A percentile compares a stretch with the other conserved stretches of the same genome.
Conservation (phyloP, 2,329 filamentous ascomycete species). For the Volutella citrinella region DNA sequence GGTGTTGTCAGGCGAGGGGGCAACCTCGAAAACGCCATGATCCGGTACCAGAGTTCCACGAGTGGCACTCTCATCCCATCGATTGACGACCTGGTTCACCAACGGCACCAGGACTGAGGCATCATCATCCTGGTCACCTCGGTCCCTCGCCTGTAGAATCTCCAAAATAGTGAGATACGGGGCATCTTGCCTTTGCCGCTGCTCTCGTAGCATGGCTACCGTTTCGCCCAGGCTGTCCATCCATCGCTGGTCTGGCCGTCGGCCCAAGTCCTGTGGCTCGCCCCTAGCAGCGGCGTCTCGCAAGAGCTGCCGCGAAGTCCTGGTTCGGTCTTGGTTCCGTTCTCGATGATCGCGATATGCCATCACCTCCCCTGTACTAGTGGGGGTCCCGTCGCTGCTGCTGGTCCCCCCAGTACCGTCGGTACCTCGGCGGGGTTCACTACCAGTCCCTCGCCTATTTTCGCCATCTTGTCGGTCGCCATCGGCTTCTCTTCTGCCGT, state of each 20-base stretch:
- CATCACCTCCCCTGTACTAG: slow-evolving; percentile 36
- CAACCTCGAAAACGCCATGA: slow-evolving; percentile 40
- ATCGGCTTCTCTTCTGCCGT: slow-evolving; percentile 24
- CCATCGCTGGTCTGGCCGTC: slow-evolving; percentile 30
- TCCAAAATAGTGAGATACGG: slow-evolving; percentile 37
- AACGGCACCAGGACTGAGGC: slow-evolving; percentile 35
- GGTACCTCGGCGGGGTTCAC: background rate
- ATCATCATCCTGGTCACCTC: slow-evolving; percentile 33
- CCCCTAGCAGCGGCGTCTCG: slow-evolving; percentile 25
- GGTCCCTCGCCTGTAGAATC: slow-evolving; percentile 34
- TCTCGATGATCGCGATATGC: no score
- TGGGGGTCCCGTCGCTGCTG: slow-evolving; percentile 32
- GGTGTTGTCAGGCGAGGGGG: slow-evolving; percentile 53
- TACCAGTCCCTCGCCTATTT: no score
- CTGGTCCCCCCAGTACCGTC: slow-evolving; percentile 31
- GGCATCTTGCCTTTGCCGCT: slow-evolving; percentile 34
- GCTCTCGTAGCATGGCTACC: slow-evolving; percentile 33
- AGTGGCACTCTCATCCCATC: slow-evolving; percentile 37
- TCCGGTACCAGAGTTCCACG: slow-evolving; percentile 31
- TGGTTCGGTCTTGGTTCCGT: slow-evolving; percentile 33
- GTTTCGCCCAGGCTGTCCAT: slow-evolving; percentile 35
- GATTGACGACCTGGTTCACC: slow-evolving; percentile 35
- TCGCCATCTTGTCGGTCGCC: no score
- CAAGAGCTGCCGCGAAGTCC: slow-evolving; percentile 31
- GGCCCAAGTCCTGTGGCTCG: slow-evolving; percentile 12